phyloP scores from a whole-genome alignment of 331 rosid genomes.

The Spiraea crenata region DNA sequence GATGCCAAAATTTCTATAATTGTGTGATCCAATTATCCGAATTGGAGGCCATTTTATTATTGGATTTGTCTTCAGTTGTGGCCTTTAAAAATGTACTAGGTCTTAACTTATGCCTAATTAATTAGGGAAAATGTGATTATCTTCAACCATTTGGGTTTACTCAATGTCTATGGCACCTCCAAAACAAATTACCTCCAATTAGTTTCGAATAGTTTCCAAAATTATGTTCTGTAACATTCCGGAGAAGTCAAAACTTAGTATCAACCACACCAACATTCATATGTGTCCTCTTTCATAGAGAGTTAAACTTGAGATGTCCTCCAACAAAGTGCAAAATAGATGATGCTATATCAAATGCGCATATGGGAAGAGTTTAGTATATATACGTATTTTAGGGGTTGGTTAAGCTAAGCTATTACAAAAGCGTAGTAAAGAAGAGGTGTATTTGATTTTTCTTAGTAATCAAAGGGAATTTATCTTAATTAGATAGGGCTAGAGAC shows the following conservation, averaged over 20 bases:
- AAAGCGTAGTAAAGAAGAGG: not conserved
- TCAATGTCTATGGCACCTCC: not conserved
- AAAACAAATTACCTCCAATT: not conserved
- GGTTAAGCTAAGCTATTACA: not conserved
- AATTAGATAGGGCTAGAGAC: constrained; percentile 3
- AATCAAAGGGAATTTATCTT: constrained; percentile 15
- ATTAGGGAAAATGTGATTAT: not conserved
- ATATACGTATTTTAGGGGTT: not conserved
- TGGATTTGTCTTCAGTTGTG: not conserved
- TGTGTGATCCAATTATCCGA: not conserved
- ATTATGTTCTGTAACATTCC: not conserved
- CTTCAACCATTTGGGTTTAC: constrained; percentile 6
- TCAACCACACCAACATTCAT: no score
- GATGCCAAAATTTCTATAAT: constrained; percentile 8
- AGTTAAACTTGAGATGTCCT: no score
- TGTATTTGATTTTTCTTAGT: constrained; percentile 21
- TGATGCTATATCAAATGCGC: no score
- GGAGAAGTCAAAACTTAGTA: no score
- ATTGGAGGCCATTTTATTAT: not conserved
- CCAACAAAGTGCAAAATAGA: no score
- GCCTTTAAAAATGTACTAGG: not conserved
- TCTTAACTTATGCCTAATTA: not conserved
- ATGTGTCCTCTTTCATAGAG: no score
- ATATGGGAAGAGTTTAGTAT: not conserved
- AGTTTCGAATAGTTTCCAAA: constrained; percentile 3